A percentile compares a stretch with the other conserved stretches of the same genome.
These are phyloP conservation scores for Neonothopanus nambi DNA, from an alignment of 1,284 basidiomycete genomes.

Conservation along the genomic window DNA sequence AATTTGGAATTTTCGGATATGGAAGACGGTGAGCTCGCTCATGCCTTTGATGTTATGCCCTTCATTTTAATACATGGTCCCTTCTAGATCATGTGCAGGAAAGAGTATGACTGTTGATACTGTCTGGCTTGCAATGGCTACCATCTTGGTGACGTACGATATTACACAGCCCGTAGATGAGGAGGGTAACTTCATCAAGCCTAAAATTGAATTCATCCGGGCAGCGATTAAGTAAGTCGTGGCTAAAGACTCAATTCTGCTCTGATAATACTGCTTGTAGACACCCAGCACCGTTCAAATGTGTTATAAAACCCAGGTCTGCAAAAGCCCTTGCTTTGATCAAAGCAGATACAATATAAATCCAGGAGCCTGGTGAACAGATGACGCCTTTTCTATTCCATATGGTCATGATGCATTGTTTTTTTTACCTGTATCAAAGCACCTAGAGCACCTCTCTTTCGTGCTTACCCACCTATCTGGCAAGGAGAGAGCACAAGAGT, in stretches of 20 bases:
- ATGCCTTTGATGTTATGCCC: too few species aligned
- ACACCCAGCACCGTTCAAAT: slow-evolving; percentile 5
- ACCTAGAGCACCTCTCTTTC: too few species aligned
- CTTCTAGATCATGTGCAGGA: too few species aligned
- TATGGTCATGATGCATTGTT: too few species aligned
- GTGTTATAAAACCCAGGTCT: slow-evolving; percentile 8
- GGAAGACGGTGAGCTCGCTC: slow-evolving; percentile 17
- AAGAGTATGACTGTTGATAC: slow-evolving; percentile 1
- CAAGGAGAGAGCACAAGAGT: too few species aligned
- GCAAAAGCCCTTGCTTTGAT: not conserved
- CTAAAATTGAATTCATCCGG: not conserved
- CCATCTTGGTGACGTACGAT: slow-evolving; percentile 1
- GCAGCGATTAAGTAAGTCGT: too few species aligned
- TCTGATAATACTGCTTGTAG: not conserved
- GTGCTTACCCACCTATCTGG: too few species aligned
- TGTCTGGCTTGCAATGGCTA: slow-evolving; percentile 6
- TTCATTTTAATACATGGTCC: too few species aligned
- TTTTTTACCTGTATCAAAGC: too few species aligned
- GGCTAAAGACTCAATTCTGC: too few species aligned
- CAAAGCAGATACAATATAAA: not conserved
- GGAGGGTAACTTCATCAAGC: not conserved
- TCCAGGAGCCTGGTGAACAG: too few species aligned
- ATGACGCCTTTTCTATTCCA: too few species aligned
- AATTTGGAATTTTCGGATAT: slow-evolving; percentile 20
- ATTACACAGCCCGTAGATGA: not conserved